phyloP scores from a whole-genome alignment of 257 asterid genomes.

The Rauvolfia tetraphylla region DNA sequence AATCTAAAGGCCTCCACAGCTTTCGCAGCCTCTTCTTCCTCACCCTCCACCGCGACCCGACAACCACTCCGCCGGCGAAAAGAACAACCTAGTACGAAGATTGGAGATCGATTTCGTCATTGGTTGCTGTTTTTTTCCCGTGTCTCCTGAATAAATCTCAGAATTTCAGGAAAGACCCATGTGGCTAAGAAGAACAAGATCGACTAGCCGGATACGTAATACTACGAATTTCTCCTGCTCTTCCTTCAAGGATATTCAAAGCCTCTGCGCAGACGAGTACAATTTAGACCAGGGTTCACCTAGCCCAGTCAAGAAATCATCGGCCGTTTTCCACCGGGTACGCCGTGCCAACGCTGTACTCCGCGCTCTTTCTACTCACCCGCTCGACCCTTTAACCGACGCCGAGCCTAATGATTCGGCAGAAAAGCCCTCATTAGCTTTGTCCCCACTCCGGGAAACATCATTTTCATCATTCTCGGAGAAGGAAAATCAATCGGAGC shows the following conservation, averaged over 20 bases:
- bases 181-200: conserved; percentile 74
- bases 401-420: conserved; percentile 7
- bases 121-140: not conserved
- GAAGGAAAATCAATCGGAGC: conserved; percentile 18
- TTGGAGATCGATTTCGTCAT: conserved; percentile 3
- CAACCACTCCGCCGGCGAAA: not conserved
- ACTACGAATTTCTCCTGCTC: conserved; percentile 55
- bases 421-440: not conserved
- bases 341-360: conserved; percentile 53
- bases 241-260: conserved; percentile 78
- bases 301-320: conserved; percentile 26
- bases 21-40: conserved; percentile 33
- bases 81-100: not conserved
- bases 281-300: conserved; percentile 16
- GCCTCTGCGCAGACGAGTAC: conserved; percentile 46
- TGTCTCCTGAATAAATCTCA: conserved; percentile 4
- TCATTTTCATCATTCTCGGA: conserved; percentile 10
- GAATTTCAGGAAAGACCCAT: conserved; percentile 40
- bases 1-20: conserved; percentile 20
- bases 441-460: not conserved
- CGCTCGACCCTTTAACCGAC: conserved; percentile 11
- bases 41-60: conserved; percentile 16
- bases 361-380: conserved; percentile 44
- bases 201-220: conserved; percentile 45
- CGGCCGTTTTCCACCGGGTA: conserved; percentile 67